Evolutionary conservation across 768 basidiomycete genomes (phyloP).

Genomic region (Suillus alpinus): DNA sequence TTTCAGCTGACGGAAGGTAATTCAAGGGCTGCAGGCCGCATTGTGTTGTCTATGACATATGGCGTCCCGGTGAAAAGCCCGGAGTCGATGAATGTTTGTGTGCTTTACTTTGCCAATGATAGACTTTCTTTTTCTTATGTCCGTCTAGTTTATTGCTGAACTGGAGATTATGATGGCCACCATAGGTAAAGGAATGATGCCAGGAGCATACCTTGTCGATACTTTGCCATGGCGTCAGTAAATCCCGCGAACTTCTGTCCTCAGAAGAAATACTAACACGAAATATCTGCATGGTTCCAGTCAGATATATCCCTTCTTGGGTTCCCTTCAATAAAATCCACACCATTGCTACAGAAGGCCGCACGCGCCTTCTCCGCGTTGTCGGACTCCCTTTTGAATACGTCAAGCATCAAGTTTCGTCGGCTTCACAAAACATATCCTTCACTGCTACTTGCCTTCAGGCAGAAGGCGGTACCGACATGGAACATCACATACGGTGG

Average conservation of each 20-base stretch:
- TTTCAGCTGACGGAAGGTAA: background rate
- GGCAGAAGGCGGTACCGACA: background rate
- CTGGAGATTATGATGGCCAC: slow-evolving; percentile 1
- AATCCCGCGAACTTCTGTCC: background rate
- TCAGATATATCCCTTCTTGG: slow-evolving; percentile 18
- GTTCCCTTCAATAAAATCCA: slow-evolving; percentile 14
- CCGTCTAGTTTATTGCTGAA: slow-evolving; percentile 6
- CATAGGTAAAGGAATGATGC: background rate
- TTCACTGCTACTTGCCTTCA: slow-evolving; percentile 3
- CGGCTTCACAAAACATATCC: background rate
- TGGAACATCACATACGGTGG: slow-evolving; percentile 7
- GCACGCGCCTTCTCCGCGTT: background rate
- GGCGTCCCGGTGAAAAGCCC: slow-evolving; percentile 3
- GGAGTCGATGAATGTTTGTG: background rate
- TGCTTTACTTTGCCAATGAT: background rate
- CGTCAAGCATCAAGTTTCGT: background rate
- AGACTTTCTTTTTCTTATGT: background rate
- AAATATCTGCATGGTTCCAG: slow-evolving; percentile 7
- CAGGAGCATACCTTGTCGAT: slow-evolving; percentile 7
- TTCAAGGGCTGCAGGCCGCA: slow-evolving; percentile 2
- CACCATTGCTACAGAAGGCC: background rate
- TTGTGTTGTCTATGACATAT: slow-evolving; percentile 7
- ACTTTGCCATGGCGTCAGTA: slow-evolving; percentile 3
- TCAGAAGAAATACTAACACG: background rate
- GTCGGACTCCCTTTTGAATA: slow-evolving; percentile 5